phyloP scores from a whole-genome alignment of 768 basidiomycete genomes.

The Roridomyces roridus region DNA sequence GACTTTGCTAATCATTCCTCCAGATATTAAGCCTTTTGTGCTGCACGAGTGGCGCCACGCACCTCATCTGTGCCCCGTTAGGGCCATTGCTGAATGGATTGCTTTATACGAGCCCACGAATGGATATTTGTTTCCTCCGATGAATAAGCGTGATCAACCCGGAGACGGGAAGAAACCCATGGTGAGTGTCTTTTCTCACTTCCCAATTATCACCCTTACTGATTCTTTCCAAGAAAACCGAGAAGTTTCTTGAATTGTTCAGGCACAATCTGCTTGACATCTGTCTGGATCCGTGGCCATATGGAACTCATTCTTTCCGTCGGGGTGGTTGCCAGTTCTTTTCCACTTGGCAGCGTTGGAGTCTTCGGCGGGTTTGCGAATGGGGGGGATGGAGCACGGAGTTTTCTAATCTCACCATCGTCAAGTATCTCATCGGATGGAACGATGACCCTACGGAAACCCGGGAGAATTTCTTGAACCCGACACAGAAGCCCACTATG shows the following conservation, averaged over 20 bases:
- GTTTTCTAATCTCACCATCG: conserved; percentile 45
- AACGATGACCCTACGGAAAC: conserved; percentile 41
- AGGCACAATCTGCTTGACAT: conserved; percentile 48
- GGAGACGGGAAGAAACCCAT: conserved; percentile 27
- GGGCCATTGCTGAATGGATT: conserved; percentile 40
- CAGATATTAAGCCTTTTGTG: conserved; percentile 38
- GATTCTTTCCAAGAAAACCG: conserved; percentile 34
- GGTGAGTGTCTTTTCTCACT: conserved; percentile 22
- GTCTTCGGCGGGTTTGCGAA: conserved; percentile 44
- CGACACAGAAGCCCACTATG: conserved; percentile 27
- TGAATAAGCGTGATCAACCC: conserved; percentile 35
- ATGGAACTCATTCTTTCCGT: conserved; percentile 49
- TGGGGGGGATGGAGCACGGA: conserved; percentile 55
- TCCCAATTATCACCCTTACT: background rate
- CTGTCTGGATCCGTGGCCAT: conserved; percentile 38
- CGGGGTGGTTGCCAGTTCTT: conserved; percentile 49
- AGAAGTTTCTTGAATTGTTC: conserved; percentile 45
- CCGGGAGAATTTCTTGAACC: conserved; percentile 45
- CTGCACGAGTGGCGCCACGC: conserved; percentile 29
- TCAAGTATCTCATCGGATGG: conserved; percentile 49
- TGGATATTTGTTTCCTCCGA: conserved; percentile 41
- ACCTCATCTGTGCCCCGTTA: conserved; percentile 40
- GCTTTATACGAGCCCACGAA: conserved; percentile 18
- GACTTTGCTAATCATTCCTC: background rate
- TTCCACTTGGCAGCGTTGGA: conserved; percentile 38